A percentile compares a stretch with the other conserved stretches of the same genome.
Conservation (phyloP, 441 rosid species). For the Mallotus repandus region DNA sequence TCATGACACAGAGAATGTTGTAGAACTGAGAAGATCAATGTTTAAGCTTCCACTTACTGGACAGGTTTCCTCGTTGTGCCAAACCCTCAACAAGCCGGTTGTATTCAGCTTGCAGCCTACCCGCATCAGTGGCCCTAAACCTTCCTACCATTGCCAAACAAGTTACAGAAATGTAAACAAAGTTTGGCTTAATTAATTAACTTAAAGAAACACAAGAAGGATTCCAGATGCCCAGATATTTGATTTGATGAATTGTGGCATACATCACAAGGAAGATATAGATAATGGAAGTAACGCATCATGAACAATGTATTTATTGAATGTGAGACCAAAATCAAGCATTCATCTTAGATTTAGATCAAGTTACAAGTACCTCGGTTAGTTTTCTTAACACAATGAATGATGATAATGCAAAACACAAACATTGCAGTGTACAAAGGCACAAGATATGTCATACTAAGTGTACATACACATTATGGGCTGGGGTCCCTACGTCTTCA, state of each 20-base stretch:
- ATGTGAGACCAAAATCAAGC: background rate
- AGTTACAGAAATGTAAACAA: constrained; percentile 34
- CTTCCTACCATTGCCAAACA: constrained; percentile 82
- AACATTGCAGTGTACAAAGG: background rate
- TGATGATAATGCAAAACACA: background rate
- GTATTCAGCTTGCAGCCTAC: constrained; percentile 89
- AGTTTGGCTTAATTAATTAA: constrained; percentile 21
- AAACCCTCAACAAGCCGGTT: constrained; percentile 88
- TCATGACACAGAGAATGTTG: constrained; percentile 7
- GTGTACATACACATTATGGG: background rate
- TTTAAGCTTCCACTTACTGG: constrained; percentile 45
- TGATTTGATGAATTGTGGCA: constrained; percentile 17
- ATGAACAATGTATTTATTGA: background rate
- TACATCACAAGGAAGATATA: background rate
- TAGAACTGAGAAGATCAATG: constrained; percentile 6
- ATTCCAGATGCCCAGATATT: background rate
- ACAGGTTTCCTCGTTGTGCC: constrained; percentile 79
- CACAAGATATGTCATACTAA: background rate
- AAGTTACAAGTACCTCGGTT: background rate
- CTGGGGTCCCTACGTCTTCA: too few relatives aligned
- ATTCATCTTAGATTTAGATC: background rate
- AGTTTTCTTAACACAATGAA: background rate
- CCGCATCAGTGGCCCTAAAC: constrained; percentile 95
- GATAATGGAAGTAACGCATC: background rate
- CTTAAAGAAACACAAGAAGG: background rate